A percentile compares a stretch with the other conserved stretches of the same genome.
These are phyloP conservation scores for Pichia sp. DNA, from an alignment of 1,139 yeast genomes.

Conservation along the genomic window DNA sequence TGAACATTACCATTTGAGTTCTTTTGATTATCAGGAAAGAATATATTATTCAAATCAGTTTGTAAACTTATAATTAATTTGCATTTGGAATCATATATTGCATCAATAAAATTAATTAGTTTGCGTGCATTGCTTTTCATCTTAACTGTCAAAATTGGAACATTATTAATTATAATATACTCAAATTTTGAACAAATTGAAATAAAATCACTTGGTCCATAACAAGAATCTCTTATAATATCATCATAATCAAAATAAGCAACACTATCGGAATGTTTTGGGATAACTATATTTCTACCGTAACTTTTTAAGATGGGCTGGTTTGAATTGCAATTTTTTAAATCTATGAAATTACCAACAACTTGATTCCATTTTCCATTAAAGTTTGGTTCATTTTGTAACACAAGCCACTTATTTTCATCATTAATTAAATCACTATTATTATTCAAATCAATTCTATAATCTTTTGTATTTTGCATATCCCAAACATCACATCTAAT, in stretches of 20 bases:
- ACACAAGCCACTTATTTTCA: conserved; percentile 31
- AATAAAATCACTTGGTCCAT: conserved; percentile 64
- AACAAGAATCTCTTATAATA: conserved; percentile 47
- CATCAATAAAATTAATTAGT: conserved; percentile 60
- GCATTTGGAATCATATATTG: conserved; percentile 62
- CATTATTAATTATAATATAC: conserved; percentile 51
- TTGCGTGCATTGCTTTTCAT: conserved; percentile 66
- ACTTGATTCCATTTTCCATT: conserved; percentile 36
- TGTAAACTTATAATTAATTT: conserved; percentile 48
- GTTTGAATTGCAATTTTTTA: conserved; percentile 21
- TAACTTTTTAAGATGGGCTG: conserved; percentile 41
- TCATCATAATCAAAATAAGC: conserved; percentile 49
- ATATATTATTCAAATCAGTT: conserved; percentile 44
- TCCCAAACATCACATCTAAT: conserved; percentile 58
- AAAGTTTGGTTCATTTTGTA: conserved; percentile 28
- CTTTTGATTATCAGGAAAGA: conserved; percentile 55
- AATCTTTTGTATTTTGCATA: conserved; percentile 54
- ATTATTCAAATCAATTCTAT: conserved; percentile 39
- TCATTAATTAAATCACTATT: conserved; percentile 22
- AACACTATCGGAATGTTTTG: conserved; percentile 32
- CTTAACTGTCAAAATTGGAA: conserved; percentile 52
- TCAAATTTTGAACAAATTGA: conserved; percentile 55
- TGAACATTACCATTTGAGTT: not conserved
- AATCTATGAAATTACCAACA: conserved; percentile 20
- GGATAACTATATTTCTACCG: conserved; percentile 45